phyloP scores from a whole-genome alignment of 257 asterid species.

The Lantana camara region DNA sequence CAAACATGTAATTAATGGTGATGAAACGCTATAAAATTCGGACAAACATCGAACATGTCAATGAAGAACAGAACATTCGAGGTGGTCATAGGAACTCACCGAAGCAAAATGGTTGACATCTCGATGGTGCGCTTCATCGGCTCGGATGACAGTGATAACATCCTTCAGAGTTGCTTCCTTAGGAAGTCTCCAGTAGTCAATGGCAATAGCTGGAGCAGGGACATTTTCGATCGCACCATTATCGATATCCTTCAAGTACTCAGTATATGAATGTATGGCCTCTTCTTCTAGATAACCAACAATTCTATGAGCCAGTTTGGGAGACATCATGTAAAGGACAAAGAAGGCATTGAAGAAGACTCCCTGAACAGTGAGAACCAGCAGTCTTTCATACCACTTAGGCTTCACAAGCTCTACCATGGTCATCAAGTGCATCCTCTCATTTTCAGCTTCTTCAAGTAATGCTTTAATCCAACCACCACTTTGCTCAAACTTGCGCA shows the following conservation, averaged over 20 bases:
- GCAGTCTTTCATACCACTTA: conserved; percentile 82
- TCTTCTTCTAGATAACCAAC: conserved; percentile 98
- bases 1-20: too few species aligned
- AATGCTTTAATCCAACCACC: conserved; percentile 98
- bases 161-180: conserved; percentile 75
- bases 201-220: conserved; percentile 89
- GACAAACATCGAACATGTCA: too few species aligned
- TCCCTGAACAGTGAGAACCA: conserved; percentile 85
- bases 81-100: conserved; percentile 46
- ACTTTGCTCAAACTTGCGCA: conserved; percentile 84
- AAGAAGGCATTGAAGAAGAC: conserved; percentile 86
- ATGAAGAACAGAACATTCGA: not conserved
- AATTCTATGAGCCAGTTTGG: conserved; percentile 85
- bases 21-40: too few species aligned
- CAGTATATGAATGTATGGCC: conserved; percentile 85
- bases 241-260: conserved; percentile 74
- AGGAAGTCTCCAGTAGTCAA: conserved; percentile 92
- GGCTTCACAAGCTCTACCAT: conserved; percentile 94
- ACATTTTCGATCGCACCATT: conserved; percentile 68
- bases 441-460: conserved; percentile 97
- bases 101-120: conserved; percentile 98
- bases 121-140: conserved; percentile 98
- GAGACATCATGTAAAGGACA: conserved; percentile 67
- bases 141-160: conserved; percentile 77
- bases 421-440: conserved; percentile 97